A percentile compares a stretch with the other conserved stretches of the same genome.
These are phyloP conservation scores for Rosa persica DNA, from an alignment of 306 rosid species.

Conservation along the genomic window DNA sequence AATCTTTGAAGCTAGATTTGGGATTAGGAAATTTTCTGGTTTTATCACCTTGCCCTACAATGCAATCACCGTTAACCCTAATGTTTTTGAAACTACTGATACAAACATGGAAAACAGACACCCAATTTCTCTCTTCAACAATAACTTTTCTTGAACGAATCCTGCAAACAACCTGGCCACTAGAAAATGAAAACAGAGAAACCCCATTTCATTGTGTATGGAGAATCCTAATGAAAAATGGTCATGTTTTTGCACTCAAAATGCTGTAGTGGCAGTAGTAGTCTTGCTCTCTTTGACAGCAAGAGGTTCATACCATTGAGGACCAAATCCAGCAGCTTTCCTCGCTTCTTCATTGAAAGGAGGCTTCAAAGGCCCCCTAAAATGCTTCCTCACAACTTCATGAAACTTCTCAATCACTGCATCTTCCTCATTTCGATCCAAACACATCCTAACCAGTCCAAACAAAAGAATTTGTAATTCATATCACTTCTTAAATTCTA, in stretches of 20 bases:
- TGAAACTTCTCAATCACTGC: conserved; percentile 63
- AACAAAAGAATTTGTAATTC: no score
- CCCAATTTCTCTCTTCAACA: background rate
- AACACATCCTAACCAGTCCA: no score
- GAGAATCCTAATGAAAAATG: background rate
- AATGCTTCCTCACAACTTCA: conserved; percentile 56
- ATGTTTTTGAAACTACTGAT: background rate
- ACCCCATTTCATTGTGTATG: background rate
- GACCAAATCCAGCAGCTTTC: conserved; percentile 84
- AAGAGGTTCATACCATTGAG: conserved; percentile 85
- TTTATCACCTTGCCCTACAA: background rate
- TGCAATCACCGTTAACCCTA: background rate
- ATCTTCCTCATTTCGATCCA: conserved; percentile 20
- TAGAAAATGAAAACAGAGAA: background rate
- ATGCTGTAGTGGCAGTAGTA: background rate
- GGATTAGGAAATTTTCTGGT: no score
- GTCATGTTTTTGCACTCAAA: background rate
- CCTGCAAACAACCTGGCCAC: background rate
- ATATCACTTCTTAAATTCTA: no score
- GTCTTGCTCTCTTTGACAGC: conserved; percentile 50
- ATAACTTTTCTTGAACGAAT: no score
- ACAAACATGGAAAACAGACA: background rate
- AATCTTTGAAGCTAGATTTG: no score
- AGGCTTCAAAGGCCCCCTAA: conserved; percentile 86
- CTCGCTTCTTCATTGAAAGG: conserved; percentile 82